A percentile compares a stretch with the other conserved stretches of the same genome.
Conservation (phyloP, 23 red algal species). For the Gracilariopsis chorda region DNA sequence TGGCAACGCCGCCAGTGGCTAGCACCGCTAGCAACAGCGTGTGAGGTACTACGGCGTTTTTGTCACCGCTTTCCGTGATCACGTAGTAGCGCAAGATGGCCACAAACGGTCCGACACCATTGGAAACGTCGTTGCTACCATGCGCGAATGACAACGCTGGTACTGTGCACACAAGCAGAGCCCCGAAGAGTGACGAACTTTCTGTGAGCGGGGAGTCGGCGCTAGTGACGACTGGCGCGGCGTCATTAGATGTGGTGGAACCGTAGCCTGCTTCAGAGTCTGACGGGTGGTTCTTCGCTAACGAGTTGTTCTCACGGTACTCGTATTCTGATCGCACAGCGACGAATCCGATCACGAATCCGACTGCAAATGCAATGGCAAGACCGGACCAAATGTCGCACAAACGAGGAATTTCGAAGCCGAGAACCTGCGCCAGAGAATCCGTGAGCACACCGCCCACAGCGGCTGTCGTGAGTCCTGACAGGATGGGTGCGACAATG, state of each 20-base stretch:
- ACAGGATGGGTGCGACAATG: neutral
- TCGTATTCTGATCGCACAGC: slow-evolving; percentile 1
- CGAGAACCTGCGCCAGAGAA: neutral
- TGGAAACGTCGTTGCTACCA: slow-evolving; percentile 88
- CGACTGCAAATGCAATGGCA: neutral
- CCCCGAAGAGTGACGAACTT: neutral
- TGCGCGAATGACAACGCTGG: slow-evolving; percentile 64
- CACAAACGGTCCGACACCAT: slow-evolving; percentile 79
- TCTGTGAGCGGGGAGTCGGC: neutral
- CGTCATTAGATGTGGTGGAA: neutral
- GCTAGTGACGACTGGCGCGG: neutral
- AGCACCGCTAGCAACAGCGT: neutral
- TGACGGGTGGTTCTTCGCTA: neutral
- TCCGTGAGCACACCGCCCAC: slow-evolving; percentile 1
- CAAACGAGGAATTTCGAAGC: neutral
- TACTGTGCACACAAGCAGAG: neutral
- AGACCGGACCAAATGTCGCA: neutral
- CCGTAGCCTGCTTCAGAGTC: neutral
- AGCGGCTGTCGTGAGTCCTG: slow-evolving; percentile 2
- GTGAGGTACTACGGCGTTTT: neutral
- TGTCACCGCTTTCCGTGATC: neutral
- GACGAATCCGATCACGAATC: slow-evolving; percentile 1
- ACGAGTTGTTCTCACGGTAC: neutral
- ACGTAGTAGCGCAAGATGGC: slow-evolving; percentile 66
- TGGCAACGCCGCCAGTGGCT: slow-evolving; percentile 3